Base-by-base conservation (phyloP, 1,284 basidiomycete species). In the Apiotrichum akiyoshidainum region DNA sequence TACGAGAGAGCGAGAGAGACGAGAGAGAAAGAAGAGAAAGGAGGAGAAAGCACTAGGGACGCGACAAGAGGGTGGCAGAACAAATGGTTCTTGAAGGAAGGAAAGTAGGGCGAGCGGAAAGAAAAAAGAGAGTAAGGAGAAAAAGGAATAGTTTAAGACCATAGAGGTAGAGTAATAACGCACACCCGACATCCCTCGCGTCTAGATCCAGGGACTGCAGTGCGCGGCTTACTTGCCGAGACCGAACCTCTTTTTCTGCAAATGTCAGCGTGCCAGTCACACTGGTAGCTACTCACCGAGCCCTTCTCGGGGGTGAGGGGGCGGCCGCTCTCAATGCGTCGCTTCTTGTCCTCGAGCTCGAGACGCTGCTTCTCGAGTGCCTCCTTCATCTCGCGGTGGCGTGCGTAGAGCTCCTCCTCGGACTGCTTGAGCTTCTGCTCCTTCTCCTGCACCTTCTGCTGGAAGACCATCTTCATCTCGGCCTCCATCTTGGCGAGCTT, bases 381-480 rank as follows among this genome's bases (percentile, higher is more conserved):
- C 69, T 97, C 93, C 81, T 96, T 97, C 94, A 98, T 97, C 79
- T 98, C 94, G 77, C 91, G 88, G 83, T 98, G 93, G 64, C 93
- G 87, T 56, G 92, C 90, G 74, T 98, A 98, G 17, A 98, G 84
- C 81, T 97, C 93, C 79, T 97, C 94, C 80, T 98, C 94, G 57
- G 89, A 92, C 79, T 97, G 93, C 82, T 96, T 97, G 76, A 98
- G 84, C 80, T 97, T 97, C 64, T 90, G 85, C 78, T 98, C 93
- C 83, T 98, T 97, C 79, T 98, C 93, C 77, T 92, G 90, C 55
- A 98, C 93, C 80, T 98, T 98, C 80, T 97, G 94, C 78, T 94
- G 92, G 90, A 98, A 98, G 68, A 98, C 93, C 89, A 92, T 90
- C 85, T 93, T 94, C 92, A 96, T 95, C 83, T 97, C 93, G 59